These are phyloP conservation scores for Penicillium psychrofluorescens DNA, from an alignment of 495 filamentous ascomycete species.

Conservation along the genomic window DNA sequence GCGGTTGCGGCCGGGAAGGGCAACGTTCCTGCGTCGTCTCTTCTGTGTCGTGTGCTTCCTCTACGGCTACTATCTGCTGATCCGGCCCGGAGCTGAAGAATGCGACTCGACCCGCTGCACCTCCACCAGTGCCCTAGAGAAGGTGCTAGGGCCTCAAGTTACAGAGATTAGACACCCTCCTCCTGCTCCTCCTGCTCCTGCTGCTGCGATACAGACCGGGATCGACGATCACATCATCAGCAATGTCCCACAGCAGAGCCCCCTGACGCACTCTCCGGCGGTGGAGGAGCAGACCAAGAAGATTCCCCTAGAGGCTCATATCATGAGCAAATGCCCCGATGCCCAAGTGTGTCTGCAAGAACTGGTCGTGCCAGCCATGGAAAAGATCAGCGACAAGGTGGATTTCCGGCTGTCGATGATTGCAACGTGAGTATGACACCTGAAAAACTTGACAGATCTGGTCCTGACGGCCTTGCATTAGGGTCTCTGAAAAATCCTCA, in stretches of 20 bases:
- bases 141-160: too few relatives aligned
- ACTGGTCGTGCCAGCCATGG: slow-evolving; percentile 81
- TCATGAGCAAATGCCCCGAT: slow-evolving; percentile 95
- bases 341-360: slow-evolving; percentile 72
- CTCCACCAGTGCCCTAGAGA: background rate
- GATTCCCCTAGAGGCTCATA: slow-evolving; percentile 81
- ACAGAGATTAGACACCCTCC: too few relatives aligned
- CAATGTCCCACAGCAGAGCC: too few relatives aligned
- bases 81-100: slow-evolving; percentile 4
- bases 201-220: too few relatives aligned
- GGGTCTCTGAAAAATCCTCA: slow-evolving; percentile 29
- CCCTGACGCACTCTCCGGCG: too few relatives aligned
- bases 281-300: slow-evolving; percentile 8
- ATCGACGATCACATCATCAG: too few relatives aligned
- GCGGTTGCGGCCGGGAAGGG: slow-evolving; percentile 3
- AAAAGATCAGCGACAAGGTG: slow-evolving; percentile 70
- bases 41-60: slow-evolving; percentile 12
- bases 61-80: slow-evolving; percentile 12
- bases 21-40: slow-evolving; percentile 7
- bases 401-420: slow-evolving; percentile 90
- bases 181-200: too few relatives aligned
- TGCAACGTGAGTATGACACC: slow-evolving; percentile 50
- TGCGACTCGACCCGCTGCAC: background rate
- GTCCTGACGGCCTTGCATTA: background rate
- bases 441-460: too few relatives aligned